Conservation (phyloP, 495 filamentous ascomycete species). For the Ascobolus immersus region DNA sequence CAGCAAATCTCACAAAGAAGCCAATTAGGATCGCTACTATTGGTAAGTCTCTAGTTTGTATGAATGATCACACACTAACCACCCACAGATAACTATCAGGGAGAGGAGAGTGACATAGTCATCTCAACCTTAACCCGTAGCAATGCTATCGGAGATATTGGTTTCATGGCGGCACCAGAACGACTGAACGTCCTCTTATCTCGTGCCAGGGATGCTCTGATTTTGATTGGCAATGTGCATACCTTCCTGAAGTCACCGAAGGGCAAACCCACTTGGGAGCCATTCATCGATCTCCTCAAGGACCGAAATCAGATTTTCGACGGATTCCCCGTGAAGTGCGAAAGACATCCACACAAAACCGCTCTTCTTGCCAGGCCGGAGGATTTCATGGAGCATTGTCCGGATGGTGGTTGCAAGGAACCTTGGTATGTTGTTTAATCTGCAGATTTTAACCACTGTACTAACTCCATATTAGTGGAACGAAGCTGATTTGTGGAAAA, state of each 20-base stretch:
- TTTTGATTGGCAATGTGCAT: conserved; percentile 45
- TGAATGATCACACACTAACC: background rate
- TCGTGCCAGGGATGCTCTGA: conserved; percentile 36
- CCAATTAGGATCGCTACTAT: conserved; percentile 39
- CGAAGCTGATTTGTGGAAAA: conserved; percentile 30
- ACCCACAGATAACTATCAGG: conserved; percentile 49
- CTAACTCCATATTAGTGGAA: conserved; percentile 19
- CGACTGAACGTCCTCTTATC: conserved; percentile 50
- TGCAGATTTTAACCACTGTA: background rate
- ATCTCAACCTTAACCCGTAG: conserved; percentile 41
- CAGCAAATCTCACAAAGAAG: conserved; percentile 25
- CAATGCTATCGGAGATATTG: conserved; percentile 37
- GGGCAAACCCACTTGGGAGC: conserved; percentile 30
- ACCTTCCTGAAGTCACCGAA: conserved; percentile 41
- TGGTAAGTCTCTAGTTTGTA: conserved; percentile 19
- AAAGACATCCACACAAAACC: conserved; percentile 31
- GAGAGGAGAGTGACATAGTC: conserved; percentile 56
- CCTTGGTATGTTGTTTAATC: conserved; percentile 28
- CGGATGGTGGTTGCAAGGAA: conserved; percentile 47
- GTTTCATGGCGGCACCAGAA: conserved; percentile 46
- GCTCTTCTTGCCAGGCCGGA: conserved; percentile 21
- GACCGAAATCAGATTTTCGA: conserved; percentile 32
- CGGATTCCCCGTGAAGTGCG: conserved; percentile 43
- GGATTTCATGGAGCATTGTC: conserved; percentile 35
- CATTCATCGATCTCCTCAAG: conserved; percentile 34